These are phyloP conservation scores for Agrostemma githago DNA, from an alignment of 148 eudicot species.

Conservation along the genomic window DNA sequence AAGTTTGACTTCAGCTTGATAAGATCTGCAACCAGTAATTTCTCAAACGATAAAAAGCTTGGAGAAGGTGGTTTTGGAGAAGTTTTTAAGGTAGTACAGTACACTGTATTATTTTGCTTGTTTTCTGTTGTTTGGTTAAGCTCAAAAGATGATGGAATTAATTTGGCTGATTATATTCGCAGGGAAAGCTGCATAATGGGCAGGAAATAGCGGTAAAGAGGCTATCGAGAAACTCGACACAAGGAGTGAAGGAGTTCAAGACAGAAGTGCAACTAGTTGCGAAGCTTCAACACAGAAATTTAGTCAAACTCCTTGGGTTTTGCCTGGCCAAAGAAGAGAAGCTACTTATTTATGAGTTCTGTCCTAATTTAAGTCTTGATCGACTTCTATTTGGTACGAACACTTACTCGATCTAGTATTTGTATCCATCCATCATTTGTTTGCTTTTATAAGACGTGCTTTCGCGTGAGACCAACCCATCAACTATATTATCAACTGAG, in stretches of 20 bases:
- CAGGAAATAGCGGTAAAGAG: slow-evolving; percentile 24
- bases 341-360: slow-evolving; percentile 28
- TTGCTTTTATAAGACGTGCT: neutral
- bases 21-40: slow-evolving; percentile 24
- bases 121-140: neutral
- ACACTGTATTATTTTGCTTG: neutral
- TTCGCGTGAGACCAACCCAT: neutral
- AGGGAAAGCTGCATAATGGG: slow-evolving; percentile 21
- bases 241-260: slow-evolving; percentile 25
- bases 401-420: neutral
- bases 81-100: slow-evolving; percentile 28
- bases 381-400: slow-evolving; percentile 22
- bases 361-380: slow-evolving; percentile 30
- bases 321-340: slow-evolving; percentile 24
- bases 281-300: slow-evolving; percentile 29
- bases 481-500: neutral
- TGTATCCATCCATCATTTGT: neutral
- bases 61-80: slow-evolving; percentile 38
- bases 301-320: slow-evolving; percentile 29
- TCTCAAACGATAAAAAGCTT: slow-evolving; percentile 29
- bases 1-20: slow-evolving; percentile 25
- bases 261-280: slow-evolving; percentile 33
- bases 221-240: slow-evolving; percentile 20
- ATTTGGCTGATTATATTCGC: neutral
- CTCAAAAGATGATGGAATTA: neutral